Conservation (phyloP, 2,329 filamentous ascomycete species). For the Nigrospora osmanthi region DNA sequence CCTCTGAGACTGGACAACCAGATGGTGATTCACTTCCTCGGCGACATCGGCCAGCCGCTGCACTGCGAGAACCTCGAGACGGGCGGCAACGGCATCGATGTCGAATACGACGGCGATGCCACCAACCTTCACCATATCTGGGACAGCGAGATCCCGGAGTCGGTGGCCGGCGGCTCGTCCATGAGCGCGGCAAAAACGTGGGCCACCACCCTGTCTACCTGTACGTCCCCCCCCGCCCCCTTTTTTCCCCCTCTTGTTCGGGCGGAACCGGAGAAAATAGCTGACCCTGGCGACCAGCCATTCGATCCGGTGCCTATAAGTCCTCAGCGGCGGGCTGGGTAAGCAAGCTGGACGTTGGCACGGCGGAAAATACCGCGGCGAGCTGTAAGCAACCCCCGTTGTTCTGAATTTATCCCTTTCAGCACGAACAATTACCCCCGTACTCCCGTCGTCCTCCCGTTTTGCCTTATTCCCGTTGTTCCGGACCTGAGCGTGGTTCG, state of each 20-base stretch:
- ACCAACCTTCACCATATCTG: constrained; percentile 55
- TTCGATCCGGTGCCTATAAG: constrained; percentile 28
- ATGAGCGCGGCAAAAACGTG: constrained; percentile 28
- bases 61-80: constrained; percentile 42
- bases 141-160: constrained; percentile 51
- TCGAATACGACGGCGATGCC: constrained; percentile 39
- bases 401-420: too few species aligned
- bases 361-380: constrained; percentile 20
- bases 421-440: too few species aligned
- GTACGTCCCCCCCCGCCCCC: constrained; percentile 6
- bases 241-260: not conserved
- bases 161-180: constrained; percentile 26
- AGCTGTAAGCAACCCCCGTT: constrained; percentile 2
- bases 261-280: not conserved
- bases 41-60: constrained; percentile 48
- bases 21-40: constrained; percentile 36
- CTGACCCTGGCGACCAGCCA: constrained; percentile 11
- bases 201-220: constrained; percentile 25
- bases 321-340: constrained; percentile 26
- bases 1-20: not conserved
- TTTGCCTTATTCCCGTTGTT: too few species aligned
- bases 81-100: constrained; percentile 50
- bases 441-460: too few species aligned
- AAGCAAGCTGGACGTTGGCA: constrained; percentile 21
- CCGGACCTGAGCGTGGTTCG: too few species aligned